Evolutionary conservation across 495 filamentous ascomycete species (phyloP), one percentile per base, ranked within the genome.

Genomic region (Aspergillus sparsus): DNA sequence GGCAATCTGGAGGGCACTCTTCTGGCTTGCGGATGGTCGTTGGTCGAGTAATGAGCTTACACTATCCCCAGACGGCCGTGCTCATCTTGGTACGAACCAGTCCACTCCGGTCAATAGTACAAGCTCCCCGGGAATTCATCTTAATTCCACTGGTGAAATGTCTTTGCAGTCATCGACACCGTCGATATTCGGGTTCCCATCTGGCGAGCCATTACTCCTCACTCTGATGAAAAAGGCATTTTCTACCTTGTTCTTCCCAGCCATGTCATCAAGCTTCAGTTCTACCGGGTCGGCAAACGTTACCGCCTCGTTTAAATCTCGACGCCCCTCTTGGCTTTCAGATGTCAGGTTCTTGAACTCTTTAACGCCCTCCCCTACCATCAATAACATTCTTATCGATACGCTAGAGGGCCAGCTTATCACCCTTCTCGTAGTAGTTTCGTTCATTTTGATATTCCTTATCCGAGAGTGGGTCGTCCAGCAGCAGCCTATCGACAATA

Each of bases 381-480:
- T 96, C 62, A 98, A 98, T 69, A 85, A 85, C 42, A 81, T 89
- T 54, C 76, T 97, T 42, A 88, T 98, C 52, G 86, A 93, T 58
- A 86, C 90, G 1, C 72, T 97, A 6, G 94, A 99, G 77, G 94
- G 94, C 37, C 92, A 94, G 66, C 81, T 98, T 41, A 95, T 99
- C 60, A 97, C 93, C 7, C 72, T 96, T 1, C 77, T 93, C 12
- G 90, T 98, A 35, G 93, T 99, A 7, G 80, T 93, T 53, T 89
- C 87, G 49, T 98, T 98, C 70, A 96, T 99, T 53, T 75, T 99
- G 35, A 86, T 99, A 42, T 97, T 99, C 63, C 75, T 99, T 15
- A 97, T 99, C 52, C 81, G 94, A 15, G 94, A 99, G 74, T 99
- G 96, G 85, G 94, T 99, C 41, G 92, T 98, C 6, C 93, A 98